A percentile compares a stretch with the other conserved stretches of the same genome.
Conservation (phyloP, 345 rosid genomes). For the Eucalyptus virginea region DNA sequence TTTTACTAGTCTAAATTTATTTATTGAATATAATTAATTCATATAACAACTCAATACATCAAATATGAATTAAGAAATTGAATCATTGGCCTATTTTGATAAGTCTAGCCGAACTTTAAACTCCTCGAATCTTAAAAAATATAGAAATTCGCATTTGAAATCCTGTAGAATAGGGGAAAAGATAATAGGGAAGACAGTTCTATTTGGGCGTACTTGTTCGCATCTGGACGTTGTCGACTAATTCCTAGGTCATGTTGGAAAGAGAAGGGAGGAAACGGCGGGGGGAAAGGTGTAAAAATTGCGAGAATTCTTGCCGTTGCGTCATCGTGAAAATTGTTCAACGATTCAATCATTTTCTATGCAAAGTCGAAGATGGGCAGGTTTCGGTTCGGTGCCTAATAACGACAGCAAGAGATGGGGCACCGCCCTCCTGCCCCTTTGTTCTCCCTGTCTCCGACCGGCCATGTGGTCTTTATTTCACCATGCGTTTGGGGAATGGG, state of each 20-base stretch:
- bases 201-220: background rate
- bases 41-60: rapidly evolving
- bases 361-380: background rate
- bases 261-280: background rate
- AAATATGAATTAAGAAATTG: no score
- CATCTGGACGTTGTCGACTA: background rate
- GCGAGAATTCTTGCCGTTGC: background rate
- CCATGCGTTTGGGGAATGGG: background rate
- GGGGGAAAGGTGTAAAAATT: background rate
- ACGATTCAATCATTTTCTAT: background rate
- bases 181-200: background rate
- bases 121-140: background rate
- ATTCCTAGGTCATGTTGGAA: background rate
- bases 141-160: background rate
- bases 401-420: background rate
- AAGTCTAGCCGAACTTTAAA: no score
- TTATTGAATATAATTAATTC: rapidly evolving
- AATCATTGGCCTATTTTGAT: rapidly evolving
- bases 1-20: no score
- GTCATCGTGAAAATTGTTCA: background rate
- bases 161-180: background rate
- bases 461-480: background rate
- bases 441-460: background rate
- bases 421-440: background rate
- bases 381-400: background rate